A percentile compares a stretch with the other conserved stretches of the same genome.
Conservation (phyloP, 768 basidiomycete genomes). For the Exidia glandulosa region DNA sequence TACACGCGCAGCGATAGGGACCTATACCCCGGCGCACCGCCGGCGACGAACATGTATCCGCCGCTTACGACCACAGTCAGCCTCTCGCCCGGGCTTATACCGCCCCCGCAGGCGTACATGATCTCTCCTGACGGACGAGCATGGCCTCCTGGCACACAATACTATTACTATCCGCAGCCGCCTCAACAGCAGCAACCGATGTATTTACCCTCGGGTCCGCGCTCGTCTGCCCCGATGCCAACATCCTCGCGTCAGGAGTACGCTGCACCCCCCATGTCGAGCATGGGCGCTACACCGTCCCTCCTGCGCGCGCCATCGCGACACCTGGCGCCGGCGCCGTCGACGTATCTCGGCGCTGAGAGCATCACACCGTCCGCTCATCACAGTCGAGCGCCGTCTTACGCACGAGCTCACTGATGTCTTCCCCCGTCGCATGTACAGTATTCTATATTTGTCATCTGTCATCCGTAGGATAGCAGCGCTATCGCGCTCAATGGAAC, state of each 20-base stretch:
- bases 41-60: not conserved
- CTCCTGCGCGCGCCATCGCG: too few relatives aligned
- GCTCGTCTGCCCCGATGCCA: not conserved
- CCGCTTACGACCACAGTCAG: not conserved
- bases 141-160: not conserved
- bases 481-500: too few relatives aligned
- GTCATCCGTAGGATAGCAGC: too few relatives aligned
- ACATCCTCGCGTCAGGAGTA: not conserved
- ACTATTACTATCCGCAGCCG: not conserved
- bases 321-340: too few relatives aligned
- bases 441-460: too few relatives aligned
- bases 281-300: not conserved
- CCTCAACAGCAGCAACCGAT: not conserved
- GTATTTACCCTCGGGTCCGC: not conserved
- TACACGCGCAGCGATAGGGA: not conserved
- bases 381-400: too few relatives aligned
- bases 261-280: not conserved
- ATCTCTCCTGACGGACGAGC: not conserved
- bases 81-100: not conserved
- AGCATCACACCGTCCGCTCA: too few relatives aligned
- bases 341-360: too few relatives aligned
- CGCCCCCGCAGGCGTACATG: not conserved
- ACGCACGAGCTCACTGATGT: too few relatives aligned
- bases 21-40: not conserved
- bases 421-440: too few relatives aligned